Conservation (phyloP, 306 rosid genomes). For the Corylus avellana region DNA sequence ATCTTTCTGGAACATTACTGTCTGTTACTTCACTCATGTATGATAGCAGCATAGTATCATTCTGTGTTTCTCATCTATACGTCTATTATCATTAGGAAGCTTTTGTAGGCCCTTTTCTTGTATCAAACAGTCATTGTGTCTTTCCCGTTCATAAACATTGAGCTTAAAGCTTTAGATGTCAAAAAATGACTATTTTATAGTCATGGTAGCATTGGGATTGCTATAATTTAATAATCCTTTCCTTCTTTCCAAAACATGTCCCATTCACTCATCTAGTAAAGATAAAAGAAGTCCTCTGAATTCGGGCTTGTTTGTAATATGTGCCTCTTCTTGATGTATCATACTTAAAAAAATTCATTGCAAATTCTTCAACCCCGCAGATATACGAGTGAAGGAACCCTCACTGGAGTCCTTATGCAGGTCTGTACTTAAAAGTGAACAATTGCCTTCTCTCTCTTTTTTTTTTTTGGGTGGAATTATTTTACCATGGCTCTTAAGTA, state of each 20-base stretch:
- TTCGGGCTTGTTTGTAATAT: background rate
- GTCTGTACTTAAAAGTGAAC: slow-evolving; percentile 40
- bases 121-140: background rate
- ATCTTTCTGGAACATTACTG: background rate
- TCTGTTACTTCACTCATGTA: background rate
- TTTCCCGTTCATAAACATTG: background rate
- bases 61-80: background rate
- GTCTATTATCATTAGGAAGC: background rate
- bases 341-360: background rate
- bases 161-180: background rate
- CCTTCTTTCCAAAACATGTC: background rate
- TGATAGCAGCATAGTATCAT: background rate
- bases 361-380: slow-evolving; percentile 30
- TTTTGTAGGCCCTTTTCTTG: background rate
- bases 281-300: background rate
- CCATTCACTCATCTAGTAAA: background rate
- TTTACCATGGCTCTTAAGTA: background rate
- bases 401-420: slow-evolving; percentile 80
- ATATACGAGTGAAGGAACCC: slow-evolving; percentile 95
- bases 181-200: background rate
- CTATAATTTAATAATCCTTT: background rate
- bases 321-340: background rate
- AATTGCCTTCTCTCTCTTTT: background rate
- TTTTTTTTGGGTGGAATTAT: slow-evolving; percentile 2
- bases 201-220: background rate